Evolutionary conservation across 2,329 filamentous ascomycete species (phyloP).

Genomic region (Trichoderma harzianum): DNA sequence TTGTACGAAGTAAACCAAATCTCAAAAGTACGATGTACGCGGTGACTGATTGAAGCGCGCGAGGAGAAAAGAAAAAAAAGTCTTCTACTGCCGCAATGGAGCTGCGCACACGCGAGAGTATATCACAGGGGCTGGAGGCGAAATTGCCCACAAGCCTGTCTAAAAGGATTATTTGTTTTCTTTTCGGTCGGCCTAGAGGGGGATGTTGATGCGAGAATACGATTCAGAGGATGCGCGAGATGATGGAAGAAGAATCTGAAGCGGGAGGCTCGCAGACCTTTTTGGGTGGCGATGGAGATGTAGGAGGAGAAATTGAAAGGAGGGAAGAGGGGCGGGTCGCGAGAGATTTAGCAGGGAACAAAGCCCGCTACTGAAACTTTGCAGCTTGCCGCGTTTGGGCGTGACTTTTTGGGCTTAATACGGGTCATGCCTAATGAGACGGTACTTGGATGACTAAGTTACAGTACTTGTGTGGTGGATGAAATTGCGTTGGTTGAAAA

Average conservation of each 20-base stretch:
- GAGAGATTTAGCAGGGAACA: constrained; percentile 2
- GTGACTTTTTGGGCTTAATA: background rate
- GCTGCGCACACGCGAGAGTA: constrained; percentile 16
- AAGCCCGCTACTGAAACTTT: constrained; percentile 13
- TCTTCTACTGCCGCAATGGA: constrained; percentile 25
- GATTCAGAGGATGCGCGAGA: background rate
- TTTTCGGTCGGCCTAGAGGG: constrained; percentile 9
- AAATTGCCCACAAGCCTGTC: constrained; percentile 12
- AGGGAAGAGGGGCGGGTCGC: constrained; percentile 17
- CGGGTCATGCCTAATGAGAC: background rate
- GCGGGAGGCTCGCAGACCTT: constrained; percentile 1
- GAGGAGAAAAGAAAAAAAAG: constrained; percentile 16
- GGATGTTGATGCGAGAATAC: background rate
- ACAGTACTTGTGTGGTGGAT: background rate
- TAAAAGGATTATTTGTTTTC: background rate
- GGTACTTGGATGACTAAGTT: background rate
- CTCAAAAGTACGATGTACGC: constrained; percentile 22
- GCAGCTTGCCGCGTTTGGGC: constrained; percentile 3
- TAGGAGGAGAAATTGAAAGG: constrained; percentile 17
- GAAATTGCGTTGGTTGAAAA: background rate
- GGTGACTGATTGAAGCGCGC: constrained; percentile 17
- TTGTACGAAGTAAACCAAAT: constrained; percentile 21
- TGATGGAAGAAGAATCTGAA: background rate
- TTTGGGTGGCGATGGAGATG: constrained; percentile 11
- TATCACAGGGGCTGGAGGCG: constrained; percentile 20